Evolutionary conservation across 2,329 filamentous ascomycete species (phyloP).

Genomic region (Exserohilum rostratum): DNA sequence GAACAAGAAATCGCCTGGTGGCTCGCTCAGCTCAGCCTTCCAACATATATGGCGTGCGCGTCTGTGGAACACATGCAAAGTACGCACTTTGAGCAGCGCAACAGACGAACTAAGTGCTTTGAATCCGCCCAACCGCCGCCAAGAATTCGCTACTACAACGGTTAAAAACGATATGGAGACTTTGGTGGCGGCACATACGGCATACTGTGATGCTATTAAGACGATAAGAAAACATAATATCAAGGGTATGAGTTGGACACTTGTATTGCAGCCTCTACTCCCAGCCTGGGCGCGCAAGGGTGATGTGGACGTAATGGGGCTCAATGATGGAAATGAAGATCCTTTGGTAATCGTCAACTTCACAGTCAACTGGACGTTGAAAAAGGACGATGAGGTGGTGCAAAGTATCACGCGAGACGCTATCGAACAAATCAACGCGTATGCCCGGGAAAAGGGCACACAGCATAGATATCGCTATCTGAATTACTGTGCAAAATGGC

Average conservation of each 20-base stretch:
- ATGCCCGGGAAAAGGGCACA: constrained; percentile 27
- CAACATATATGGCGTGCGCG: constrained; percentile 35
- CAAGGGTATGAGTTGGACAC: constrained; percentile 43
- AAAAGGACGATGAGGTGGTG: constrained; percentile 36
- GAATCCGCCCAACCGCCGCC: constrained; percentile 23
- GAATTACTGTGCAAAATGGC: constrained; percentile 48
- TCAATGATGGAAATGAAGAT: constrained; percentile 20
- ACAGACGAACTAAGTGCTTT: constrained; percentile 42
- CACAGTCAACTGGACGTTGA: constrained; percentile 42
- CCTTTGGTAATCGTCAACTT: constrained; percentile 44
- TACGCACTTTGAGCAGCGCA: constrained; percentile 39
- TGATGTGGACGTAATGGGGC: constrained; percentile 20
- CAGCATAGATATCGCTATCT: constrained; percentile 34
- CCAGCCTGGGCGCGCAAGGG: constrained; percentile 23
- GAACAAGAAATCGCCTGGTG: constrained; percentile 37
- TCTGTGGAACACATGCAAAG: constrained; percentile 47
- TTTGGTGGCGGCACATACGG: constrained; percentile 32
- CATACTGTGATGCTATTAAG: constrained; percentile 35
- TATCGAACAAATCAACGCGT: constrained; percentile 42
- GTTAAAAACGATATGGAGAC: constrained; percentile 45
- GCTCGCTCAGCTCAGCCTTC: constrained; percentile 42
- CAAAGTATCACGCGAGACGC: constrained; percentile 29
- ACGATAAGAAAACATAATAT: constrained; percentile 28
- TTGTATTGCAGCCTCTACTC: constrained; percentile 29
- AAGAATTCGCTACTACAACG: constrained; percentile 46